Conservation (phyloP, 148 eudicot genomes). For the Nepenthes mirabilis region DNA sequence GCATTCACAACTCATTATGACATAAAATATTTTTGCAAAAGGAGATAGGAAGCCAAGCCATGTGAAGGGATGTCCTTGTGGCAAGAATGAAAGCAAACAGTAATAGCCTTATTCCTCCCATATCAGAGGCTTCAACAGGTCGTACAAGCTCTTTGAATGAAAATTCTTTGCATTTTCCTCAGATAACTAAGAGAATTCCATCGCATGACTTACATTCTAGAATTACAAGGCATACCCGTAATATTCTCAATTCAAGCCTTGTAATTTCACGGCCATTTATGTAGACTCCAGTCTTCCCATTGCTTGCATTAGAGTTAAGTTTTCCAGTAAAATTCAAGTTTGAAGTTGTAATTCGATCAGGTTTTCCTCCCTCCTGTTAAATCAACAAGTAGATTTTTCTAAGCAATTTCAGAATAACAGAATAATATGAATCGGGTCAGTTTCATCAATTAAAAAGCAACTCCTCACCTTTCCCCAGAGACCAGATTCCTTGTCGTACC, state of each 20-base stretch:
- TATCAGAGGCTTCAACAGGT: no score
- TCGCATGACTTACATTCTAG: no score
- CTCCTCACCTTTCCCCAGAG: conserved; percentile 80
- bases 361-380: conserved; percentile 89
- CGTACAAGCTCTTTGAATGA: no score
- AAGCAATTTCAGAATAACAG: conserved; percentile 1
- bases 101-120: no score
- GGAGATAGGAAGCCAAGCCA: no score
- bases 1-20: no score
- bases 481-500: conserved; percentile 99
- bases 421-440: background rate
- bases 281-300: conserved; percentile 87
- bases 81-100: no score
- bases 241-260: conserved; percentile 72
- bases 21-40: no score
- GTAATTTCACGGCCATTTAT: conserved; percentile 94
- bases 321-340: conserved; percentile 82
- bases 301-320: conserved; percentile 71
- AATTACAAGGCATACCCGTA: conserved; percentile 40
- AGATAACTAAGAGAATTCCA: no score
- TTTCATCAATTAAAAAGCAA: background rate
- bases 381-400: conserved; percentile 5
- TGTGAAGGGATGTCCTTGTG: no score
- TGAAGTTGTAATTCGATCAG: conserved; percentile 76
- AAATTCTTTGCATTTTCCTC: no score